Percentiles rank a stretch among this genome's conserved stretches.
phyloP scores from a whole-genome alignment of 495 filamentous ascomycete genomes.

The Penicillium salamii region DNA sequence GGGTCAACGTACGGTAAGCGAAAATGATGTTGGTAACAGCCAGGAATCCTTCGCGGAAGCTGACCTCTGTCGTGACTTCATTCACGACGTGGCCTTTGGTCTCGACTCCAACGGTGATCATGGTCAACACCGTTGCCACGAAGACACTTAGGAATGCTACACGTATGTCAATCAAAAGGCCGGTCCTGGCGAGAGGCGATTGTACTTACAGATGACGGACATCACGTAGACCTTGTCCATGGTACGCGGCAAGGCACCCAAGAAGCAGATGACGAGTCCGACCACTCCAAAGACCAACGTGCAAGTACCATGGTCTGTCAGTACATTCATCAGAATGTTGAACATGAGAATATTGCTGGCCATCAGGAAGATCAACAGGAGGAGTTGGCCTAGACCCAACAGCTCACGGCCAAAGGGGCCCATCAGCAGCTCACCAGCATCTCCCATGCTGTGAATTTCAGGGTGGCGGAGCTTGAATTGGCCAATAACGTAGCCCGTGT shows the following conservation, averaged over 20 bases:
- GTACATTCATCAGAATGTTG: constrained; percentile 59
- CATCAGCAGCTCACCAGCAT: constrained; percentile 65
- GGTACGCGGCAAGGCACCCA: constrained; percentile 63
- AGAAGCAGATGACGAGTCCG: constrained; percentile 59
- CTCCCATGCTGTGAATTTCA: constrained; percentile 65
- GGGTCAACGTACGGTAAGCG: constrained; percentile 33
- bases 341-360: constrained; percentile 70
- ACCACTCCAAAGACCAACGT: constrained; percentile 65
- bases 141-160: constrained; percentile 61
- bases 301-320: constrained; percentile 63
- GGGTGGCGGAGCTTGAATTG: constrained; percentile 36
- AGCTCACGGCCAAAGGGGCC: constrained; percentile 62
- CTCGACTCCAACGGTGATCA: constrained; percentile 58
- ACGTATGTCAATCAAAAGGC: background rate
- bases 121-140: constrained; percentile 64
- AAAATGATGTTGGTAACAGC: constrained; percentile 40
- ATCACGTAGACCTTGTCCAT: constrained; percentile 56
- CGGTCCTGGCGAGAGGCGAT: background rate
- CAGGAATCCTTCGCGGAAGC: constrained; percentile 28
- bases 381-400: constrained; percentile 56
- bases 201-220: constrained; percentile 53
- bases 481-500: constrained; percentile 36
- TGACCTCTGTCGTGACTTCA: constrained; percentile 16
- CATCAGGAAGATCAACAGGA: constrained; percentile 71
- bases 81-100: constrained; percentile 19